Percentiles rank a stretch among this genome's conserved stretches.
These are phyloP conservation scores for Saraca asoca DNA, from an alignment of 331 rosid species.

Conservation along the genomic window DNA sequence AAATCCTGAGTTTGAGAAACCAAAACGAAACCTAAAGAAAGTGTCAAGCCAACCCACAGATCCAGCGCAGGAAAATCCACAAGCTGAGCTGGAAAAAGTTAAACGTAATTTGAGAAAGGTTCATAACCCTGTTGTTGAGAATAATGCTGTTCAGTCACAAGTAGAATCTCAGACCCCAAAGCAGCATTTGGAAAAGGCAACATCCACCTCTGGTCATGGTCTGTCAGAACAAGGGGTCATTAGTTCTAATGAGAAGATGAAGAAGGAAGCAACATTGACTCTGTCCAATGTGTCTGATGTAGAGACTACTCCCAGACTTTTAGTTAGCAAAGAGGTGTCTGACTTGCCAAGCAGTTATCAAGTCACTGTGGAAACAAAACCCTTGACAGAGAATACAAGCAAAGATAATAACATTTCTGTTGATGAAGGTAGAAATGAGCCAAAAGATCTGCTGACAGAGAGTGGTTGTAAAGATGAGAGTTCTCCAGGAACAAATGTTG, in stretches of 20 bases:
- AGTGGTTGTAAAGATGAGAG: slow-evolving; percentile 49
- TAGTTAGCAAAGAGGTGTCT: slow-evolving; percentile 42
- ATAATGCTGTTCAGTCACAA: slow-evolving; percentile 54
- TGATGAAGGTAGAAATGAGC: slow-evolving; percentile 51
- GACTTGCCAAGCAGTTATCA: slow-evolving; percentile 43
- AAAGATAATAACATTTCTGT: slow-evolving; percentile 48
- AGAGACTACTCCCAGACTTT: slow-evolving; percentile 51
- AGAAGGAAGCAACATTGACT: slow-evolving; percentile 47
- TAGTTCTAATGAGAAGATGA: slow-evolving; percentile 50
- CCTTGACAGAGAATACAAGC: slow-evolving; percentile 53
- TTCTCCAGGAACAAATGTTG: slow-evolving; percentile 53
- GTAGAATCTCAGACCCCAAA: slow-evolving; percentile 55
- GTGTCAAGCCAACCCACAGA: slow-evolving; percentile 62
- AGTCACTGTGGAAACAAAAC: slow-evolving; percentile 48
- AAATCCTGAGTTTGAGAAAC: slow-evolving; percentile 77
- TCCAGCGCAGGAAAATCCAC: slow-evolving; percentile 75
- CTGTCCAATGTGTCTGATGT: slow-evolving; percentile 44
- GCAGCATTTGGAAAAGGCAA: slow-evolving; percentile 51
- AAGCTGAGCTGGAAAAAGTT: slow-evolving; percentile 88
- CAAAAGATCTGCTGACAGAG: slow-evolving; percentile 48
- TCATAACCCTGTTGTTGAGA: slow-evolving; percentile 75
- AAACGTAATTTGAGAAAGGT: slow-evolving; percentile 96
- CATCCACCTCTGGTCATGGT: slow-evolving; percentile 29
- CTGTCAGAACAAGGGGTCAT: slow-evolving; percentile 42
- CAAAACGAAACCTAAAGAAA: slow-evolving; percentile 66